Conservation (phyloP, 2,329 filamentous ascomycete species). For the Diaporthe vaccinii region DNA sequence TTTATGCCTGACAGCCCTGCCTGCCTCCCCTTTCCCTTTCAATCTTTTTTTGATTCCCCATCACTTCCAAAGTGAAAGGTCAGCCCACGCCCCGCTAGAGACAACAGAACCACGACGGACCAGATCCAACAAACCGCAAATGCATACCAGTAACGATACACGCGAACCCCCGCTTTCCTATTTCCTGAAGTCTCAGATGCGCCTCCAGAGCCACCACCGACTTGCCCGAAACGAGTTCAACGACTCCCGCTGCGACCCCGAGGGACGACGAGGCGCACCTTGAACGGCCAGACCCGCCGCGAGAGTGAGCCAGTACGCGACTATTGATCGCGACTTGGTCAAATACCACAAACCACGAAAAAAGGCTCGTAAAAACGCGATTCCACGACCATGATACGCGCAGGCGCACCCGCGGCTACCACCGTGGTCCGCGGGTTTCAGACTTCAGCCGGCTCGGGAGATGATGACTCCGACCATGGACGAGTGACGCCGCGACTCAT, state of each 20-base stretch:
- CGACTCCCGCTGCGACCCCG: constrained; percentile 68
- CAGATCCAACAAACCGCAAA: constrained; percentile 55
- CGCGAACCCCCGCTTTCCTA: constrained; percentile 58
- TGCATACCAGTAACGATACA: constrained; percentile 67
- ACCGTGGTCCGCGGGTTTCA: constrained; percentile 69
- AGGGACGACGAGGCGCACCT: constrained; percentile 70
- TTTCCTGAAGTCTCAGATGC: constrained; percentile 71
- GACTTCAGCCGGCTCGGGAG: constrained; percentile 67
- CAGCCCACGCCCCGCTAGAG: constrained; percentile 40
- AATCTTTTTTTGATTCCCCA: constrained; percentile 17
- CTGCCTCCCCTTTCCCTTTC: constrained; percentile 30
- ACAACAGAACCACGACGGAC: constrained; percentile 38
- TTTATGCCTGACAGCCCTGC: constrained; percentile 20
- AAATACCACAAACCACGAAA: background rate
- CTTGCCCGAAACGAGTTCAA: constrained; percentile 63
- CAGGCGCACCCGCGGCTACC: constrained; percentile 63
- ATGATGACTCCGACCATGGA: constrained; percentile 69
- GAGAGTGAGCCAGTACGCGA: constrained; percentile 13
- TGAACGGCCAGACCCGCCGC: constrained; percentile 50
- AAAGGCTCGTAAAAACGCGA: constrained; percentile 9
- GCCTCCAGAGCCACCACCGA: constrained; percentile 63
- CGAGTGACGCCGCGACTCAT: constrained; percentile 43
- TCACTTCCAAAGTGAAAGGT: constrained; percentile 38
- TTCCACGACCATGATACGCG: constrained; percentile 58
- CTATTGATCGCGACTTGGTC: background rate